Conservation (phyloP, 2,329 filamentous ascomycete genomes). For the Fusarium luffae region DNA sequence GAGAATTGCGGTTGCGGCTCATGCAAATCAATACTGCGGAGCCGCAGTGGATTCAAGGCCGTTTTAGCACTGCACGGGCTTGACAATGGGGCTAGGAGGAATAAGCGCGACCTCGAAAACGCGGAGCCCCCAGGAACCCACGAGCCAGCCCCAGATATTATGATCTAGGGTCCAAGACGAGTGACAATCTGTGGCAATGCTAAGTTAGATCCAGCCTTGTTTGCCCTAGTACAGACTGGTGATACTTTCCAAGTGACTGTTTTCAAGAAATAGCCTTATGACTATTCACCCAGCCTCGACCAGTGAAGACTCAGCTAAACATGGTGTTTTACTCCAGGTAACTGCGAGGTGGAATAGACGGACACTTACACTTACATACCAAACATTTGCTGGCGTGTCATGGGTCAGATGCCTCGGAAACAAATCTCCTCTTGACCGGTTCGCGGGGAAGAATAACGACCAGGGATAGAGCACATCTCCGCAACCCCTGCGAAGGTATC, state of each 20-base stretch:
- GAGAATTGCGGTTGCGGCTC: constrained; percentile 46
- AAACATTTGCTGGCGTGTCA: neutral
- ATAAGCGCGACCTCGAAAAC: constrained; percentile 40
- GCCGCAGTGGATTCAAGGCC: constrained; percentile 43
- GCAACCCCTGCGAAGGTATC: constrained; percentile 24
- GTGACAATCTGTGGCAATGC: constrained; percentile 26
- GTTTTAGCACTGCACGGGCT: constrained; percentile 33
- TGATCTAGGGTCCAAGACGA: constrained; percentile 23
- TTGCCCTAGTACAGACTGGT: neutral
- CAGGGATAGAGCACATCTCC: constrained; percentile 28
- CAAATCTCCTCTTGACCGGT: constrained; percentile 30
- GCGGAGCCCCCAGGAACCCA: constrained; percentile 42
- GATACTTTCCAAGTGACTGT: neutral
- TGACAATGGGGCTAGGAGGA: constrained; percentile 29
- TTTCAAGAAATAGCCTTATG: neutral
- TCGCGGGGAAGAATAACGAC: constrained; percentile 2
- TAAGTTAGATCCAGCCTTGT: constrained; percentile 18
- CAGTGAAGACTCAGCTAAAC: constrained; percentile 3
- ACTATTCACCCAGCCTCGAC: neutral
- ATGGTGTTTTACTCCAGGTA: constrained; percentile 12
- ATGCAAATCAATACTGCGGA: constrained; percentile 48
- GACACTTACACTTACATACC: constrained; percentile 18
- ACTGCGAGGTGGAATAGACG: constrained; percentile 32
- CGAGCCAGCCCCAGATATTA: constrained; percentile 36
- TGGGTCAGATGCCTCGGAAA: constrained; percentile 4